Conservation (phyloP, 192 early-diverging fungal species). For the Phycomyces blakesleeanus region DNA sequence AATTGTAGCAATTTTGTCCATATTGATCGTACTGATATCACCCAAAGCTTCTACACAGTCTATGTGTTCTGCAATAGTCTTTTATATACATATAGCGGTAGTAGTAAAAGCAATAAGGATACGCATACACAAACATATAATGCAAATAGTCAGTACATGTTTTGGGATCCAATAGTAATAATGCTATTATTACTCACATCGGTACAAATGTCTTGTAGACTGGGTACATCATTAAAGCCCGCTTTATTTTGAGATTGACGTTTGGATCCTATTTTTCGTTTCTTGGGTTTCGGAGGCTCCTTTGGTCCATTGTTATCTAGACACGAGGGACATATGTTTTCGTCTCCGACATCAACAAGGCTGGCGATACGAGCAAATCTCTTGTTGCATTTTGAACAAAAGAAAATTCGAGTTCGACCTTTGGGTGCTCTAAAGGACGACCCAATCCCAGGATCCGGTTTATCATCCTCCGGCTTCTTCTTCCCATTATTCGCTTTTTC, state of each 20-base stretch:
- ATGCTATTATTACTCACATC: constrained; percentile 30
- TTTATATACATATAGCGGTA: neutral
- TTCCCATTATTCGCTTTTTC: constrained; percentile 16
- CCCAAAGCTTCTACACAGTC: constrained; percentile 83
- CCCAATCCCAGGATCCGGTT: neutral
- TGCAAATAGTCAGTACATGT: neutral
- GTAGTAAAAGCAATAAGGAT: neutral
- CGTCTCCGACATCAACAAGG: constrained; percentile 25
- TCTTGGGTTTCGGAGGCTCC: constrained; percentile 4
- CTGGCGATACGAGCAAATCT: constrained; percentile 29
- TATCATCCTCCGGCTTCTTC: constrained; percentile 23
- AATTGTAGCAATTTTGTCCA: constrained; percentile 73
- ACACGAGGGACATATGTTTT: constrained; percentile 33
- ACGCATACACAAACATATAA: neutral
- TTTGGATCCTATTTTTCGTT: neutral
- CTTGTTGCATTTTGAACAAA: constrained; percentile 42
- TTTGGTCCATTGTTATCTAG: constrained; percentile 1
- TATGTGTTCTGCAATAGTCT: constrained; percentile 70
- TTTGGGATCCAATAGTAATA: too few relatives aligned
- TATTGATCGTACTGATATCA: constrained; percentile 65
- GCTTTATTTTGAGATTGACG: constrained; percentile 1
- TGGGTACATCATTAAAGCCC: constrained; percentile 42
- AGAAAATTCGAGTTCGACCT: constrained; percentile 34
- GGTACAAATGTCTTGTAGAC: constrained; percentile 65
- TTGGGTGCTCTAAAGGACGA: constrained; percentile 24